phyloP scores from a whole-genome alignment of 345 rosid genomes.

The Eutrema japonicum region DNA sequence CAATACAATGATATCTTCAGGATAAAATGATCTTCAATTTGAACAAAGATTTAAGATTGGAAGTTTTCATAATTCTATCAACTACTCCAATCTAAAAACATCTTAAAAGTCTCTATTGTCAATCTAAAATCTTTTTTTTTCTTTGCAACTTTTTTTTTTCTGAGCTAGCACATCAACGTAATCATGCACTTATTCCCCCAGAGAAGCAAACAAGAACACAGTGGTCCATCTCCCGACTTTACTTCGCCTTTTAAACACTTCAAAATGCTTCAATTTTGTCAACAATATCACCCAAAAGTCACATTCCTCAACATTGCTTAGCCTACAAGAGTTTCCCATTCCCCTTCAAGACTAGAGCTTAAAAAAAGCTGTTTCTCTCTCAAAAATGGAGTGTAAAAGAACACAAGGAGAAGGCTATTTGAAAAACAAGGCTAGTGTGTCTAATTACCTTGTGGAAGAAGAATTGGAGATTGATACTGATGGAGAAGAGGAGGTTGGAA shows the following conservation, averaged over 20 bases:
- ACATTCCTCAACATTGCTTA: constrained; percentile 34
- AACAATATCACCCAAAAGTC: constrained; percentile 36
- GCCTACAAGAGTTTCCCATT: constrained; percentile 16
- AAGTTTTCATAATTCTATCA: not conserved
- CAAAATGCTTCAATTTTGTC: constrained; percentile 23
- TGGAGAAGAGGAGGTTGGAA: constrained; percentile 53
- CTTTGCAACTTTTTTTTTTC: constrained; percentile 12
- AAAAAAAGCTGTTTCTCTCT: not conserved
- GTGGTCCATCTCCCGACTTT: constrained; percentile 46
- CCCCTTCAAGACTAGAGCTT: constrained; percentile 6
- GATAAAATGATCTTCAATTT: not conserved
- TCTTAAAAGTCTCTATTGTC: constrained; percentile 6
- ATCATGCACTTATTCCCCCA: constrained; percentile 42
- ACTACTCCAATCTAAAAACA: not conserved
- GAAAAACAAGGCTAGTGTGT: constrained; percentile 43
- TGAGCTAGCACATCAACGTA: constrained; percentile 33
- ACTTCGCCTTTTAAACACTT: constrained; percentile 42
- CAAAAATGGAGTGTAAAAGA: constrained; percentile 46
- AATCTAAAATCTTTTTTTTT: not conserved
- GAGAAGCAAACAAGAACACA: constrained; percentile 41
- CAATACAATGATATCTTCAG: not conserved
- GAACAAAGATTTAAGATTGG: not conserved
- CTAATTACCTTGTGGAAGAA: constrained; percentile 49
- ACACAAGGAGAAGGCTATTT: constrained; percentile 45
- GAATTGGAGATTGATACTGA: constrained; percentile 48